Evolutionary conservation across 352 stramenopile species (phyloP).

Genomic region (Globisporangium paroecandrum): DNA sequence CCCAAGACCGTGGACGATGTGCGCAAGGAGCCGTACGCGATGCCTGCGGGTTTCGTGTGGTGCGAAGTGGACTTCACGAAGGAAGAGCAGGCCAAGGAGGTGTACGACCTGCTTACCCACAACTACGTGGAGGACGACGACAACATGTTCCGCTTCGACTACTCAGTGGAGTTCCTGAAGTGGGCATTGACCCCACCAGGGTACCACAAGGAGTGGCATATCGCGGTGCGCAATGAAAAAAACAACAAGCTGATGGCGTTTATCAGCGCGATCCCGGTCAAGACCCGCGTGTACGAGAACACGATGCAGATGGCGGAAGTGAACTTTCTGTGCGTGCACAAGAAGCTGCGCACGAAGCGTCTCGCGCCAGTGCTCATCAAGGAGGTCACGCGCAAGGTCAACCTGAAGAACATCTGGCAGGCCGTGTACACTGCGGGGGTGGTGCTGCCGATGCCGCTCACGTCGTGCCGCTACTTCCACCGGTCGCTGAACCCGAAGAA

Average conservation of each 20-base stretch:
- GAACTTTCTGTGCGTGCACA: constrained; percentile 99
- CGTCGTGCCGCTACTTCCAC: constrained; percentile 98
- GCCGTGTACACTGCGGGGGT: constrained; percentile 99
- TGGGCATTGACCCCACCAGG: constrained; percentile 95
- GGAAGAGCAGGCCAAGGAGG: constrained; percentile 72
- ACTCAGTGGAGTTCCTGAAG: constrained; percentile 78
- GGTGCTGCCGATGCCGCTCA: constrained; percentile 92
- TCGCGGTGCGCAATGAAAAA: constrained; percentile 91
- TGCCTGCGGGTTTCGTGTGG: constrained; percentile 96
- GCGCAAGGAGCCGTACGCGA: constrained; percentile 91
- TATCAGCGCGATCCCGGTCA: constrained; percentile 94
- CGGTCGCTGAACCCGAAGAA: constrained; percentile 98
- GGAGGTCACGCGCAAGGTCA: constrained; percentile 98
- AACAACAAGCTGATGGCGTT: constrained; percentile 96
- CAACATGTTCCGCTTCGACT: constrained; percentile 95
- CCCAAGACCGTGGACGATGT: constrained; percentile 90
- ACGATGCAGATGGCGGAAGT: constrained; percentile 91
- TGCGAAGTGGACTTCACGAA: constrained; percentile 86
- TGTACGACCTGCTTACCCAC: constrained; percentile 95
- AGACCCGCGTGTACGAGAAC: constrained; percentile 59
- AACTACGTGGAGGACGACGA: constrained; percentile 99
- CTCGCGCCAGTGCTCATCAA: constrained; percentile 99
- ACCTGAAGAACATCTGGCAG: constrained; percentile 91
- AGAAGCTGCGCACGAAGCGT: constrained; percentile 95
- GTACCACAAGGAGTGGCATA: constrained; percentile 91